Evolutionary conservation across 352 stramenopile species (phyloP).

Genomic region (Globisporangium heterothallicum): DNA sequence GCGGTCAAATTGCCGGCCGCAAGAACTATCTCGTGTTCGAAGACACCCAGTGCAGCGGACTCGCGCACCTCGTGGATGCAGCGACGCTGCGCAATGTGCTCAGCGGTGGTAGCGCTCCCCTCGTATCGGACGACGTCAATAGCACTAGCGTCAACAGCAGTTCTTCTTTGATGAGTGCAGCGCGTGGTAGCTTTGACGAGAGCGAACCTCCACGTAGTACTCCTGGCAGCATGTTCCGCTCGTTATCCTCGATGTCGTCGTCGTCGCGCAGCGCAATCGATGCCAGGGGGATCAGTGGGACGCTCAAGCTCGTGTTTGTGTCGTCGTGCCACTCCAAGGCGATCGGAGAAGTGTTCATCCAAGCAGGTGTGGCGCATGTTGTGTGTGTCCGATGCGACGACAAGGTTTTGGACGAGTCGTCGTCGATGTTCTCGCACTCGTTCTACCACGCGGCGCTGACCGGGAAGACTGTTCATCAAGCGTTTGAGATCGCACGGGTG

Average conservation of each 20-base stretch:
- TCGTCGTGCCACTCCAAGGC: slow-evolving; percentile 75
- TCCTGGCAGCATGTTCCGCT: slow-evolving; percentile 6
- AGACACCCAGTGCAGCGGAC: slow-evolving; percentile 56
- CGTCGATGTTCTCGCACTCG: slow-evolving; percentile 69
- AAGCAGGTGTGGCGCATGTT: slow-evolving; percentile 68
- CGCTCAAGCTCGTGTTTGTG: slow-evolving; percentile 77
- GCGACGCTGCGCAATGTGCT: slow-evolving; percentile 56
- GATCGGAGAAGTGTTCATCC: slow-evolving; percentile 77
- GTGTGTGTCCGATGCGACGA: slow-evolving; percentile 72
- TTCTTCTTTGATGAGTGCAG: background rate
- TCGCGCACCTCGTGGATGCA: slow-evolving; percentile 67
- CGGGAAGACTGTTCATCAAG: slow-evolving; percentile 68
- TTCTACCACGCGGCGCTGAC: slow-evolving; percentile 75
- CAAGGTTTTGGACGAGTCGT: slow-evolving; percentile 61
- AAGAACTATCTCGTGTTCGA: slow-evolving; percentile 72
- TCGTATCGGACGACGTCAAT: slow-evolving; percentile 12
- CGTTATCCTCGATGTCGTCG: slow-evolving; percentile 20
- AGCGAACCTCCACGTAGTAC: background rate
- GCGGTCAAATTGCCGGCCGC: slow-evolving; percentile 55
- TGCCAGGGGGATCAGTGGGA: slow-evolving; percentile 26
- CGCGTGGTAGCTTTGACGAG: slow-evolving; percentile 4
- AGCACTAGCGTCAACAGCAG: background rate
- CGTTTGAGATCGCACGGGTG: slow-evolving; percentile 68
- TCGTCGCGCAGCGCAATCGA: slow-evolving; percentile 22
- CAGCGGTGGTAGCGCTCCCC: slow-evolving; percentile 20